Conservation (phyloP, 495 filamentous ascomycete species). For the Trichoderma erinaceum region DNA sequence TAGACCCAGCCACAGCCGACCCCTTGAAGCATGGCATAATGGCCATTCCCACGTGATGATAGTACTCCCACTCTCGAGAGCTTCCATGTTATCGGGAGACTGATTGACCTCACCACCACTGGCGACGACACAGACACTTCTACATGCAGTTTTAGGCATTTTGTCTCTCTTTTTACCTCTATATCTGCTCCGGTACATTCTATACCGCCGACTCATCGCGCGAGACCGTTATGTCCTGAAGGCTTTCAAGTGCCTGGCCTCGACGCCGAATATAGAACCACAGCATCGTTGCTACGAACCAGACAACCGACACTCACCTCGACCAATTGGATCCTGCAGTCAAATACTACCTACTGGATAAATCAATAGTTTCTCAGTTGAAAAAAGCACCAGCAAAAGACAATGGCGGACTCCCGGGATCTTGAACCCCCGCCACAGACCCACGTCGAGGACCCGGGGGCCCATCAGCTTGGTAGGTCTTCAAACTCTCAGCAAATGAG, state of each 20-base stretch:
- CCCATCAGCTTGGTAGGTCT: conserved; percentile 69
- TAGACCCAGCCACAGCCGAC: neutral
- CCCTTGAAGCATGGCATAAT: neutral
- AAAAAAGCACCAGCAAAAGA: neutral
- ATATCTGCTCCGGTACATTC: neutral
- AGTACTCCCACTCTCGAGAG: neutral
- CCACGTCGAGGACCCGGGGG: conserved; percentile 70
- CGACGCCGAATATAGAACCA: conserved; percentile 7
- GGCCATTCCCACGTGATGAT: conserved; percentile 4
- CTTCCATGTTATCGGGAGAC: conserved; percentile 1
- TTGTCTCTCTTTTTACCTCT: neutral
- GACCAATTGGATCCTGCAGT: neutral
- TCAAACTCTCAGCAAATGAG: neutral
- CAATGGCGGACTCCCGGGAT: conserved; percentile 12
- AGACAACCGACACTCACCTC: neutral
- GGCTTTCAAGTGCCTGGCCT: neutral
- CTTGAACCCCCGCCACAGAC: conserved; percentile 61
- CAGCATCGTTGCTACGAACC: neutral
- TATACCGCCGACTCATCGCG: neutral
- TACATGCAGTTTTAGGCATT: neutral
- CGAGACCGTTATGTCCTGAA: conserved; percentile 1
- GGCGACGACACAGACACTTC: neutral
- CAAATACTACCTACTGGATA: neutral
- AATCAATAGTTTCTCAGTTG: neutral
- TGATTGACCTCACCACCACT: neutral